Conservation (phyloP, 2,329 filamentous ascomycete genomes). For the Fusarium succisae region DNA sequence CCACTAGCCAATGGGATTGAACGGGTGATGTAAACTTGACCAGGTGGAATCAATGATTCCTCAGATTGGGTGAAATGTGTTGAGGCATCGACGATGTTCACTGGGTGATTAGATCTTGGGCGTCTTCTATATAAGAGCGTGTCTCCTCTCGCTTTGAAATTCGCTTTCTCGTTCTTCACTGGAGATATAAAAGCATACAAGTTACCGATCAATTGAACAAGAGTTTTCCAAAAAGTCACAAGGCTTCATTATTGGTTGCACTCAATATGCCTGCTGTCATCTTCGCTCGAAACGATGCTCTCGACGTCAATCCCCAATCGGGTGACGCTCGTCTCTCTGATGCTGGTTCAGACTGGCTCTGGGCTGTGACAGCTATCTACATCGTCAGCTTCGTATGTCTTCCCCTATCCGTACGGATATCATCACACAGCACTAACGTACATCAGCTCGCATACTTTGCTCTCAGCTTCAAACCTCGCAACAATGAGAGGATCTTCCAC, state of each 20-base stretch:
- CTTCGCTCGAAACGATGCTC: constrained; percentile 55
- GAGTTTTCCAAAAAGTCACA: not conserved
- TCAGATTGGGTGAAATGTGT: not conserved
- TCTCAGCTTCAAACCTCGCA: constrained; percentile 53
- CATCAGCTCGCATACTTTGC: constrained; percentile 52
- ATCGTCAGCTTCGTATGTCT: constrained; percentile 55
- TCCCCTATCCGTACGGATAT: no score
- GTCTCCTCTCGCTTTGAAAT: not conserved
- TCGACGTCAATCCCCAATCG: constrained; percentile 56
- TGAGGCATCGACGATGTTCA: constrained; percentile 1
- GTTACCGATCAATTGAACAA: not conserved
- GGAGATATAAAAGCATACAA: not conserved
- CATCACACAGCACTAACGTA: constrained; percentile 16
- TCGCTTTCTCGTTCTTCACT: not conserved
- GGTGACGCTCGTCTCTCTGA: constrained; percentile 53
- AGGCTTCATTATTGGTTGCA: not conserved
- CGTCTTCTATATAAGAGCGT: constrained; percentile 12
- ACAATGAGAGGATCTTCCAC: constrained; percentile 65
- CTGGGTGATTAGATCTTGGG: not conserved
- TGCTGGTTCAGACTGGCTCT: constrained; percentile 65
- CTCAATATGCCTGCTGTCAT: constrained; percentile 46
- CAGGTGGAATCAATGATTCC: not conserved
- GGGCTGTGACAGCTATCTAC: constrained; percentile 62
- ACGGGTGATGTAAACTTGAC: not conserved
- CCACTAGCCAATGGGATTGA: constrained; percentile 17